Base-by-base conservation (phyloP, 2,329 filamentous ascomycete genomes). In the Fusarium anthophilum region DNA sequence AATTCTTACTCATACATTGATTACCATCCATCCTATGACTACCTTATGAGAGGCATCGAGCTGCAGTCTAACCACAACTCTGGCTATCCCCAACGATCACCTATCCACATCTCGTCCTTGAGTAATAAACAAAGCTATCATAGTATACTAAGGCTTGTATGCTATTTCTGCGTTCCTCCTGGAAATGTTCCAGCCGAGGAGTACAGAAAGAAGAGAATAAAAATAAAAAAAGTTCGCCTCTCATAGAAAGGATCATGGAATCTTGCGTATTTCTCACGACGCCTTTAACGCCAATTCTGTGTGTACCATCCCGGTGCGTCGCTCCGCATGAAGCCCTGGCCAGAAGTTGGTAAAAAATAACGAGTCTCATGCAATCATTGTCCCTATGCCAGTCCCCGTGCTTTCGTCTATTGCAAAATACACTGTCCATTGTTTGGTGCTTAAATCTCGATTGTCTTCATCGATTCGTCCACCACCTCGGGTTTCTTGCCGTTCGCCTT, bases 381-480 rank as follows among this genome's bases (percentile, higher is more conserved):
- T 70, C 58, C 76, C 63, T 78, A 76, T 78, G 74, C 75, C 74
- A 70, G 75, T 77, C 67, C 64, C 64, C 59, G 68, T 76, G 66
- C 66, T 74, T 71, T 76, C 72, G 62, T 78, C 69, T 71, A 71
- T 69, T 66, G 66, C 69, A 67, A 65, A 76, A 75, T 66, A 63
- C 62, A 59, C 44, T 59, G 41, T 58, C 54, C 59, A 57, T 65
- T 47, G 39, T 50, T 56, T 50, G 50, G 68, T 67, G 65, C 50
- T 80, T 69, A 91, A 76, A 91, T 91, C 81, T 90, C 88, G 81
- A 91, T 91, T 69, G 87, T 89, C 83, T 89, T 91, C 88, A 91
- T 89, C 38, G 84, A 82, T 67, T 86, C 87, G 62, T 89, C 88
- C 17, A 82, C 75, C 44, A 83, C 81, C 62, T 83, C 82, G 13